phyloP scores from a whole-genome alignment of 2,329 filamentous ascomycete genomes.

The Stagonosporopsis chrysanthemi region DNA sequence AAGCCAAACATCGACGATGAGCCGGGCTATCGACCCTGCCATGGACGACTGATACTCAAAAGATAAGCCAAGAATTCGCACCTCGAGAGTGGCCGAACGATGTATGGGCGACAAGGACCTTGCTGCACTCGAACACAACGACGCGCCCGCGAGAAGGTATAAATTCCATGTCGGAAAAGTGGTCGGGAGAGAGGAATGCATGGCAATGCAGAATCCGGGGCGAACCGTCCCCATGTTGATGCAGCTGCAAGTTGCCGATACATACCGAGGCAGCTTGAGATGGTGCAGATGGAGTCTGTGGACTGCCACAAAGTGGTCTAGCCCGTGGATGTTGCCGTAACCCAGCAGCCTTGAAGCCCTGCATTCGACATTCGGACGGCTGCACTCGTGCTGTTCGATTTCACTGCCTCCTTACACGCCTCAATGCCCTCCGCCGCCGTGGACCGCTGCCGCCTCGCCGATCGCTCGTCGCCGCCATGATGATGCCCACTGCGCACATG shows the following conservation, averaged over 20 bases:
- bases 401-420: slow-evolving; percentile 1
- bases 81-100: neutral
- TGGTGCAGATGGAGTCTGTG: neutral
- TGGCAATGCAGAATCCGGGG: slow-evolving; percentile 12
- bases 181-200: slow-evolving; percentile 7
- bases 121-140: neutral
- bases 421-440: slow-evolving; percentile 17
- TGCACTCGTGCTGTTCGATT: slow-evolving; percentile 10
- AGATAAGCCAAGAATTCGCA: neutral
- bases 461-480: slow-evolving; percentile 20
- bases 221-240: slow-evolving; percentile 12
- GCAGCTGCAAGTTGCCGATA: slow-evolving; percentile 14
- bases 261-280: slow-evolving; percentile 9
- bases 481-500: slow-evolving; percentile 10
- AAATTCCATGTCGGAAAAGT: slow-evolving; percentile 7
- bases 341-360: slow-evolving; percentile 8
- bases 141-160: neutral
- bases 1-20: slow-evolving; percentile 4
- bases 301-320: slow-evolving; percentile 17
- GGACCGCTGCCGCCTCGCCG: slow-evolving; percentile 13
- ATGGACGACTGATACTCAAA: neutral
- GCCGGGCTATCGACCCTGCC: neutral
- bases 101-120: neutral
- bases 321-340: slow-evolving; percentile 14
- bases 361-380: slow-evolving; percentile 11